Conservation (phyloP, 2,329 filamentous ascomycete species). For the Dothideomycetes sp. region DNA sequence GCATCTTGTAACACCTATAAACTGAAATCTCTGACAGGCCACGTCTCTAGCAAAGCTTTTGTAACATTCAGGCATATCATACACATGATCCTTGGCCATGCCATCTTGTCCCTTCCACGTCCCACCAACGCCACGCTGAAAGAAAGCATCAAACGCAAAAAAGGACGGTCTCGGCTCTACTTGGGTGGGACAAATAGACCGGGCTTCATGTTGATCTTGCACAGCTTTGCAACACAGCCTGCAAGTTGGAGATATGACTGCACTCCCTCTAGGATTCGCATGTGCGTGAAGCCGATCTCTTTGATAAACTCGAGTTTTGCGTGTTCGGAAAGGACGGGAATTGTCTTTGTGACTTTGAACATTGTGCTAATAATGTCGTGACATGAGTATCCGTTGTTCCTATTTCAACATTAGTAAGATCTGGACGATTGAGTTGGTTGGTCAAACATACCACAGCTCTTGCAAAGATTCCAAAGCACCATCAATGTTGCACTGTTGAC, state of each 20-base stretch:
- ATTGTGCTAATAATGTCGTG: constrained; percentile 99
- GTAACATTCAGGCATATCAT: too few species aligned
- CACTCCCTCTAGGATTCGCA: constrained; percentile 97
- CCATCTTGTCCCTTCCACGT: too few species aligned
- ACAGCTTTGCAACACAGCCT: constrained; percentile 81
- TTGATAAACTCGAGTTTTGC: constrained; percentile 87
- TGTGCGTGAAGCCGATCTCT: constrained; percentile 97
- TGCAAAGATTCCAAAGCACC: constrained; percentile 75
- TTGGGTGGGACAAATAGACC: constrained; percentile 56
- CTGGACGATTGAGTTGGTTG: not conserved
- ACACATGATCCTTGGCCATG: too few species aligned
- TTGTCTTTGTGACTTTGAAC: constrained; percentile 97
- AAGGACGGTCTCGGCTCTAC: constrained; percentile 6
- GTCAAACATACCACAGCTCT: constrained; percentile 70
- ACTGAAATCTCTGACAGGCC: too few species aligned
- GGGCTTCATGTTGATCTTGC: constrained; percentile 94
- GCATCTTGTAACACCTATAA: too few species aligned
- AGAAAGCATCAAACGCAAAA: not conserved
- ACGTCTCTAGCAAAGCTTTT: too few species aligned
- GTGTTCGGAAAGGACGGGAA: constrained; percentile 84
- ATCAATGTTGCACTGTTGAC: constrained; percentile 86
- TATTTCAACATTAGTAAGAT: constrained; percentile 19
- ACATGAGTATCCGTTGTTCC: constrained; percentile 86
- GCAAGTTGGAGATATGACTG: constrained; percentile 91
- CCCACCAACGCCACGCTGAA: constrained; percentile 10